phyloP scores from a whole-genome alignment of 768 basidiomycete species.

The Leccinum rimulosum region DNA sequence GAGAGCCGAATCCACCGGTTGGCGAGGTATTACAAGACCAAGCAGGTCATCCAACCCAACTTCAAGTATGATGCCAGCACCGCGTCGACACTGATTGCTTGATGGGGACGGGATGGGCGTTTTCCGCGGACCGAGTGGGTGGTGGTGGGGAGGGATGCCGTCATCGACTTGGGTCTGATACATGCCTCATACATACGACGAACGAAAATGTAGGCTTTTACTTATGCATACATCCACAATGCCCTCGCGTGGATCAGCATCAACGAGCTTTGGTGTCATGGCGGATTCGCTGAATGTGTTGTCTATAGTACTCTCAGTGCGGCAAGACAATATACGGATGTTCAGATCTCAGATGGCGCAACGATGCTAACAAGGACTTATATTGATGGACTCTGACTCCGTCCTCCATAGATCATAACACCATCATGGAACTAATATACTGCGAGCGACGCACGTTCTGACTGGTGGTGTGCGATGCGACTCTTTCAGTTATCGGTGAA shows the following conservation, averaged over 20 bases:
- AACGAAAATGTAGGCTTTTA: slow-evolving; percentile 22
- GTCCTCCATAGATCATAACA: no score
- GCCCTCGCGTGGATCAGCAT: neutral
- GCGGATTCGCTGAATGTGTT: no score
- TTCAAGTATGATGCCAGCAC: slow-evolving; percentile 99
- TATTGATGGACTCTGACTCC: no score
- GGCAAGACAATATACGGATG: no score
- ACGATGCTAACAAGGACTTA: no score
- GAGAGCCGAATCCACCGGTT: slow-evolving; percentile 98
- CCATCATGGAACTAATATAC: no score
- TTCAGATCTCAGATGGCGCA: no score
- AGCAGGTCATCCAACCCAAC: slow-evolving; percentile 95
- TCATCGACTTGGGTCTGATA: slow-evolving; percentile 3
- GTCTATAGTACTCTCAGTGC: no score
- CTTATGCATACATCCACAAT: slow-evolving; percentile 14
- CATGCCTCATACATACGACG: slow-evolving; percentile 6
- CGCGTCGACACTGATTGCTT: slow-evolving; percentile 88
- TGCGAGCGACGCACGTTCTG: no score
- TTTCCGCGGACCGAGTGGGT: slow-evolving; percentile 1
- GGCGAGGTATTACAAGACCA: slow-evolving; percentile 97
- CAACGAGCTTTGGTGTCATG: no score
- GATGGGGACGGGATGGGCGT: slow-evolving; percentile 22
- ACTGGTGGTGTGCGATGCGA: no score
- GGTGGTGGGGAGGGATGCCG: neutral
- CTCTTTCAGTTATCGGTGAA: no score